Evolutionary conservation across 805 yeast species (phyloP), one percentile per base, ranked within the genome.

Genomic region (Cyberlindnera maclurae): DNA sequence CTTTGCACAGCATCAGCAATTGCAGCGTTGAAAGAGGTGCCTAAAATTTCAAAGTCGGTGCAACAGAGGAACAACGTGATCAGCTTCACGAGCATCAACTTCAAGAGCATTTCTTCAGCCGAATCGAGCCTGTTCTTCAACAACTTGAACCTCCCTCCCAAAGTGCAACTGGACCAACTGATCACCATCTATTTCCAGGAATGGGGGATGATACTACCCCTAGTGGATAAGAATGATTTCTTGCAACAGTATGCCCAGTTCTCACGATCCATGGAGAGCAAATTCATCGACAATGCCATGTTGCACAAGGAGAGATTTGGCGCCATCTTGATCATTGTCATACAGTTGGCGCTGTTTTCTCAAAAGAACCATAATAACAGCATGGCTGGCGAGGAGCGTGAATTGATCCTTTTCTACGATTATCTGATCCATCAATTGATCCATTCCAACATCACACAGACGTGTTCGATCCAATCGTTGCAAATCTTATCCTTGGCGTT

Each of bases 141-240:
- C 34, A 58, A 54, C 35, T 49, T 70, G 26, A 62, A 60, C 36
- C 49, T 77, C 18, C 76, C 76, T 3, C 64, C 79, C 16, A 69
- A 80, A 39, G 56, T 75, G 17, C 75, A 77, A 41, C 57, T 85
- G 40, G 95, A 88, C 57, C 77, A 77, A 18, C 67, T 84, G 24
- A 70, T 83, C 15, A 70, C 82, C 0, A 55, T 76, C 3, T 88
- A 73, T 54, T 87, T 86, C 60, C 78, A 76, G 44, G 80, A 82
- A 41, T 88, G 96, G 95, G 80, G 83, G 22, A 68, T 73, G 18
- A 60, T 76, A 5, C 65, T 80, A 16, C 94, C 95, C 0, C 67
- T 85, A 12, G 53, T 88, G 38, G 85, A 84, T 55, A 76, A 77
- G 45, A 73, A 73, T 31, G 70, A 76, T n/a, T 88, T 88, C 51